Conservation (phyloP, 2,329 filamentous ascomycete species). For the Cordyceps cicadae region DNA sequence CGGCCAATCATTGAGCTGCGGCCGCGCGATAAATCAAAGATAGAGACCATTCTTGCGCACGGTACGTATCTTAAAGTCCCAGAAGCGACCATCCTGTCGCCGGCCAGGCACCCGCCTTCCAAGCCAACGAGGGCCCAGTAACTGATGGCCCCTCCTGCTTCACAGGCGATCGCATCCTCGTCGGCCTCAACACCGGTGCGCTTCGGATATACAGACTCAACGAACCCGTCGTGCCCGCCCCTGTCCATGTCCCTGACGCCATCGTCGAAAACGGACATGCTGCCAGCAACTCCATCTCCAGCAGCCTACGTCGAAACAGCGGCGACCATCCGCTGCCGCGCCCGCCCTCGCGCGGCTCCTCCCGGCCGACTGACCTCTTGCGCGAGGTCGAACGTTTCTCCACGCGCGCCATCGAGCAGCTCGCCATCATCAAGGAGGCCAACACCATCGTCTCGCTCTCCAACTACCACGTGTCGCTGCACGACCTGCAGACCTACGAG, state of each 20-base stretch:
- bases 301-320: slow-evolving; percentile 23
- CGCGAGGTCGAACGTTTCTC: slow-evolving; percentile 95
- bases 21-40: slow-evolving; percentile 90
- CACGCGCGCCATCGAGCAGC: slow-evolving; percentile 78
- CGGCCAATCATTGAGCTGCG: slow-evolving; percentile 95
- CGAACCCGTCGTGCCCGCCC: slow-evolving; percentile 38
- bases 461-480: slow-evolving; percentile 79
- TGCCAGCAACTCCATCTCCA: slow-evolving; percentile 14
- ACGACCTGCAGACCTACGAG: slow-evolving; percentile 80
- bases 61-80: slow-evolving; percentile 40
- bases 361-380: slow-evolving; percentile 68
- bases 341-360: slow-evolving; percentile 22
- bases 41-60: slow-evolving; percentile 90
- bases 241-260: slow-evolving; percentile 20
- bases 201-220: slow-evolving; percentile 90
- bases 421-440: slow-evolving; percentile 92
- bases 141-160: neutral
- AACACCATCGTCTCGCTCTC: slow-evolving; percentile 85
- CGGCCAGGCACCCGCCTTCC: neutral
- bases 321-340: slow-evolving; percentile 16
- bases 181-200: slow-evolving; percentile 82
- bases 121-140: slow-evolving; percentile 9
- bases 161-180: slow-evolving; percentile 77
- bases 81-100: neutral
- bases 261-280: slow-evolving; percentile 24